Percentiles rank a stretch among this genome's conserved stretches.
phyloP scores from a whole-genome alignment of 2,329 filamentous ascomycete species.

The Neofusicoccum umdonicola region DNA sequence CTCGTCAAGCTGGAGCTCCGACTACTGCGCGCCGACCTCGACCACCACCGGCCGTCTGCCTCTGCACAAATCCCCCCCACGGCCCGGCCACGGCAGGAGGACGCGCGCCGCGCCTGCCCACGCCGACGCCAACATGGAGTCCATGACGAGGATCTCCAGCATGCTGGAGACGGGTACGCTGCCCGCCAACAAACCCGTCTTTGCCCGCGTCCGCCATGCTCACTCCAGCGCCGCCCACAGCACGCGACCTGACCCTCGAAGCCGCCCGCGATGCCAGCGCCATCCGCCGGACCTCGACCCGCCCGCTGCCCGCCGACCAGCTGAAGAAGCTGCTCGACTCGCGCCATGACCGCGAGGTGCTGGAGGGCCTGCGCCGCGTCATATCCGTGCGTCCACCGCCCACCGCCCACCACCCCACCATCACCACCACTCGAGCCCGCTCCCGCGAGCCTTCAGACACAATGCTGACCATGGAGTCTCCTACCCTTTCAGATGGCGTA shows the following conservation, averaged over 20 bases:
- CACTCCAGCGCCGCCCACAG: conserved; percentile 48
- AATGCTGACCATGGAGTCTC: background rate
- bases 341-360: conserved; percentile 84
- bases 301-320: conserved; percentile 72
- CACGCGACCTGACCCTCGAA: conserved; percentile 95
- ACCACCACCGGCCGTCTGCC: background rate
- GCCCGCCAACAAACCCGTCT: background rate
- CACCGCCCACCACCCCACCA: conserved; percentile 18
- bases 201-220: background rate
- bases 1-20: conserved; percentile 13
- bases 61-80: conserved; percentile 4
- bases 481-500: conserved; percentile 82
- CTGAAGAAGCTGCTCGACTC: conserved; percentile 95
- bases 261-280: conserved; percentile 82
- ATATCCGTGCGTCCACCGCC: conserved; percentile 63
- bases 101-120: background rate
- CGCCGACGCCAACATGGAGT: conserved; percentile 68
- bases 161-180: conserved; percentile 86
- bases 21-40: conserved; percentile 5
- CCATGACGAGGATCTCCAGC: conserved; percentile 87
- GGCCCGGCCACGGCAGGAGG: background rate
- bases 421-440: background rate
- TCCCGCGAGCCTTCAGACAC: background rate
- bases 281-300: conserved; percentile 54
- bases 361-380: conserved; percentile 86